phyloP scores from a whole-genome alignment of 306 rosid species.

The Alnus glutinosa region DNA sequence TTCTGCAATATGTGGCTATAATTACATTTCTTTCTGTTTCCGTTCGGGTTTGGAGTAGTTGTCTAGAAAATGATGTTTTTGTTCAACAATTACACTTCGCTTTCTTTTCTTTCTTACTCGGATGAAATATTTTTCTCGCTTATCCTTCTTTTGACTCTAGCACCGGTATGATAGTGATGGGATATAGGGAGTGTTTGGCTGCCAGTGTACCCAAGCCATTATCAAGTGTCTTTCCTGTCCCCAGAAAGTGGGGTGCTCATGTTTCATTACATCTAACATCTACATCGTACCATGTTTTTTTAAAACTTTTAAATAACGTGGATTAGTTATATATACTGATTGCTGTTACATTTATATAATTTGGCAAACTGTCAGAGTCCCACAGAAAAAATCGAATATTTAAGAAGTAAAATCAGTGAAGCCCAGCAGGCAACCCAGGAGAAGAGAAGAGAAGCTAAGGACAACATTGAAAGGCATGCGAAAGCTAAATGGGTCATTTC shows the following conservation, averaged over 20 bases:
- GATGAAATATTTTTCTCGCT: neutral
- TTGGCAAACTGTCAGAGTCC: slow-evolving; percentile 37
- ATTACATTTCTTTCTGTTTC: slow-evolving; percentile 21
- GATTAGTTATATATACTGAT: too few species aligned
- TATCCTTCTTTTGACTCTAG: slow-evolving; percentile 29
- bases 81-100: neutral
- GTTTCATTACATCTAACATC: neutral
- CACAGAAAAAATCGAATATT: slow-evolving; percentile 42
- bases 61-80: slow-evolving; percentile 14
- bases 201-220: slow-evolving; percentile 7
- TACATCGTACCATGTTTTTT: too few species aligned
- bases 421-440: slow-evolving; percentile 39
- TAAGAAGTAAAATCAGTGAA: slow-evolving; percentile 46
- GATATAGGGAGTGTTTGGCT: slow-evolving; percentile 2
- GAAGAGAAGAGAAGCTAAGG: slow-evolving; percentile 58
- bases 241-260: slow-evolving; percentile 5
- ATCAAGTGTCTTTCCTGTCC: slow-evolving; percentile 18
- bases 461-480: slow-evolving; percentile 39
- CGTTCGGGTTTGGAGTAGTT: slow-evolving; percentile 29
- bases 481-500: slow-evolving; percentile 77
- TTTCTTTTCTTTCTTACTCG: neutral
- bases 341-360: neutral
- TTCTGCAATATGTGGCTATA: slow-evolving; percentile 36
- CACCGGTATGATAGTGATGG: slow-evolving; percentile 1
- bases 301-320: too few species aligned